These are phyloP conservation scores for Akebia trifoliata DNA, from an alignment of 164 flowering plant genomes.

Conservation along the genomic window DNA sequence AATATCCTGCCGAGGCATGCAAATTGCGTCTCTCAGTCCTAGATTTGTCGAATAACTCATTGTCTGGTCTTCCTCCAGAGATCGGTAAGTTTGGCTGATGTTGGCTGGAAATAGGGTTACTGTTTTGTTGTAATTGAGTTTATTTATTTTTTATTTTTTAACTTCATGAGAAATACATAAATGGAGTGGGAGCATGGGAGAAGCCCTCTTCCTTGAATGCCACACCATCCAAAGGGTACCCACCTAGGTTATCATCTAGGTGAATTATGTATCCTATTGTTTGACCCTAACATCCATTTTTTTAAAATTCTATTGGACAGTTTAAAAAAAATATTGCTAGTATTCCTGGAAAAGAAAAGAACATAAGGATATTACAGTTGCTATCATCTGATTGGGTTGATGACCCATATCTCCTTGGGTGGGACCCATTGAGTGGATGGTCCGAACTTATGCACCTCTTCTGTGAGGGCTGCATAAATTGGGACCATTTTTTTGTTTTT, in stretches of 20 bases:
- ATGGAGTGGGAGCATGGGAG: background rate
- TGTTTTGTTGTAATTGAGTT: background rate
- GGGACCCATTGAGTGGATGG: too few species aligned
- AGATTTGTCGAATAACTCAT: constrained; percentile 91
- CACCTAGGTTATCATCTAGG: background rate
- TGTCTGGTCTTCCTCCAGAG: constrained; percentile 81
- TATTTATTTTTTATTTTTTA: constrained; percentile 1
- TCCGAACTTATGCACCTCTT: too few species aligned
- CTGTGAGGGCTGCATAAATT: too few species aligned
- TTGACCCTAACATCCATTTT: too few species aligned
- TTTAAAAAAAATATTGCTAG: background rate
- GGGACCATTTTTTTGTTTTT: too few species aligned
- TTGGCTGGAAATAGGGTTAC: background rate
- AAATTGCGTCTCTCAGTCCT: constrained; percentile 65
- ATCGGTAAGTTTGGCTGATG: constrained; percentile 52
- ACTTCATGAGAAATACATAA: background rate
- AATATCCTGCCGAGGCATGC: constrained; percentile 87
- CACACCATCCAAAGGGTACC: background rate
- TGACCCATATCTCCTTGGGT: too few species aligned
- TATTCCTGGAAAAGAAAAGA: background rate
- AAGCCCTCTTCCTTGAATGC: background rate
- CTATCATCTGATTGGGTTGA: background rate
- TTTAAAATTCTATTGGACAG: too few species aligned
- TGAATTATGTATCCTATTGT: too few species aligned
- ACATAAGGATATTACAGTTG: background rate